Evolutionary conservation across 1,284 basidiomycete genomes (phyloP).

Genomic region (Cutaneotrichosporon sp.): DNA sequence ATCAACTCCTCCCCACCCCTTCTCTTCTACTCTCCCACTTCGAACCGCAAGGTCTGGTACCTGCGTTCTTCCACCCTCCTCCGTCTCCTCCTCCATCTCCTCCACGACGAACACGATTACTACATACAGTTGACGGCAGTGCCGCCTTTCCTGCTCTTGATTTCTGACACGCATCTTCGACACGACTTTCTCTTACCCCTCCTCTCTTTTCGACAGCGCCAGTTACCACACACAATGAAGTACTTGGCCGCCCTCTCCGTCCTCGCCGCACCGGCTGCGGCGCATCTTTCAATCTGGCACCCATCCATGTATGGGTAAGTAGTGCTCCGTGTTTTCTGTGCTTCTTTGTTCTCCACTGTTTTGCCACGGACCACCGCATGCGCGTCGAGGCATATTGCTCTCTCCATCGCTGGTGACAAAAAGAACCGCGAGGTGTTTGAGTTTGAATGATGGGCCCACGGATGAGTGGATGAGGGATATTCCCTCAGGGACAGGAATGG

Average conservation of each 20-base stretch:
- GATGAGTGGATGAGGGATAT: too few relatives aligned
- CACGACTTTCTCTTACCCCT: too few relatives aligned
- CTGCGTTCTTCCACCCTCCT: neutral
- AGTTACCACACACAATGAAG: neutral
- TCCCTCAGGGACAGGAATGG: neutral
- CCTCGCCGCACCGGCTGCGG: constrained; percentile 8
- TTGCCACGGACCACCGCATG: neutral
- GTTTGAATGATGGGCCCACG: too few relatives aligned
- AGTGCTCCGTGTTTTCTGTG: neutral
- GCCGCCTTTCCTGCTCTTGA: too few relatives aligned
- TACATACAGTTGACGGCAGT: neutral
- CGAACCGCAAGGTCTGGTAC: neutral
- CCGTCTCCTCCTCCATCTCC: neutral
- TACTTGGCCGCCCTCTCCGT: neutral
- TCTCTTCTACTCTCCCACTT: neutral
- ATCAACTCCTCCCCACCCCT: too few relatives aligned
- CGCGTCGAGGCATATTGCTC: neutral
- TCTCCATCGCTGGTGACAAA: too few relatives aligned
- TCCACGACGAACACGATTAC: neutral
- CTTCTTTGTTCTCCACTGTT: neutral
- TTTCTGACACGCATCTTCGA: too few relatives aligned
- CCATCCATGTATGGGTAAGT: constrained; percentile 44
- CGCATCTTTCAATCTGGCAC: constrained; percentile 44
- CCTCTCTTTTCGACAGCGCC: too few relatives aligned
- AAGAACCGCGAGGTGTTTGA: too few relatives aligned